phyloP scores from a whole-genome alignment of 2,329 filamentous ascomycete genomes.

The Fusarium tupiense region DNA sequence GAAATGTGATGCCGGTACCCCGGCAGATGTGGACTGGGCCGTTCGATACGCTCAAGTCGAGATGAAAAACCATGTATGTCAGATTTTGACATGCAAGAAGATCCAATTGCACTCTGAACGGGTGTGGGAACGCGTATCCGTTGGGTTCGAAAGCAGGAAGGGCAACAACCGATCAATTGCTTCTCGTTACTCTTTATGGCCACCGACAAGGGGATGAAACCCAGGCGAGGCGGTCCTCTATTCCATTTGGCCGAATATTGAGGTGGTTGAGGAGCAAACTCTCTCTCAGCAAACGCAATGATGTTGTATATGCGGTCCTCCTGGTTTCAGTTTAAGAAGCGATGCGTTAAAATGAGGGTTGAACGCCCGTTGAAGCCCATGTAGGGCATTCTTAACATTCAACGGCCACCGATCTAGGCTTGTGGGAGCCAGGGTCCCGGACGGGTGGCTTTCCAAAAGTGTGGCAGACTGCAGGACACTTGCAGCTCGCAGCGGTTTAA shows the following conservation, averaged over 20 bases:
- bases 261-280: conserved; percentile 23
- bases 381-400: conserved; percentile 22
- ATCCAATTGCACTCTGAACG: conserved; percentile 10
- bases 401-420: conserved; percentile 30
- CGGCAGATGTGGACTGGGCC: conserved; percentile 36
- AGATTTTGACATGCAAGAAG: conserved; percentile 28
- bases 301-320: not conserved
- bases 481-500: conserved; percentile 30
- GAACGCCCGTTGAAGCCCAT: conserved; percentile 19
- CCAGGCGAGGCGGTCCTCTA: conserved; percentile 24
- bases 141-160: conserved; percentile 10
- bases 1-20: conserved; percentile 39
- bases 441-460: conserved; percentile 25
- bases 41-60: conserved; percentile 25
- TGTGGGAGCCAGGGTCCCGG: conserved; percentile 17
- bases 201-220: conserved; percentile 27
- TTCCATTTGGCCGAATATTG: conserved; percentile 19
- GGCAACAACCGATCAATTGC: conserved; percentile 6
- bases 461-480: conserved; percentile 19
- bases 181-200: not conserved
- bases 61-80: conserved; percentile 35
- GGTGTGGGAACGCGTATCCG: conserved; percentile 15
- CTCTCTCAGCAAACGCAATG: conserved; percentile 10
- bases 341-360: conserved; percentile 22
- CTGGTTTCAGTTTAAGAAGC: conserved; percentile 32